Evolutionary conservation across 1,139 yeast genomes (phyloP), one percentile per base, ranked within the genome.

Genomic region (Zygotorulaspora mrakii): DNA sequence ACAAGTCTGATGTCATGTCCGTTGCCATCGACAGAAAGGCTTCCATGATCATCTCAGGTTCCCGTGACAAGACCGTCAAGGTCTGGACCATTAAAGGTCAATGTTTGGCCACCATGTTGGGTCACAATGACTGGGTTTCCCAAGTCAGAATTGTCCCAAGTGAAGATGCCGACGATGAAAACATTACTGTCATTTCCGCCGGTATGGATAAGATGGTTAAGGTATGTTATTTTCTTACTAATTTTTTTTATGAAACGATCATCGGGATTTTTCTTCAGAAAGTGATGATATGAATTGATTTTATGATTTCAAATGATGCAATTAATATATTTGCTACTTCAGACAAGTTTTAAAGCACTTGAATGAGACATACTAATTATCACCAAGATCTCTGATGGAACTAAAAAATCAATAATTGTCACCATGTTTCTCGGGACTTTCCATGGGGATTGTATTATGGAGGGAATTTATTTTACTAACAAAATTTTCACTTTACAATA

Each of bases 71-170:
- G 81, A 85, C 97, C 73, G 89, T 91, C 74, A 89, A 87, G 81
- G 89, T 91, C 75, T 91, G 98, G 98, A 89, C 94, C 84, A 87
- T 95, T 76, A 78, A 88, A 68, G 99, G 98, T 79, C 88, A 86
- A 71, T 88, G 96, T 81, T 82, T 86, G 80, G 82, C 84, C 76
- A 87, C 96, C 66, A 82, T 89, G 74, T 64, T 66, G 57, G 94
- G 95, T 64, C 98, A 91, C 94, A 68, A 79, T 69, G 99, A 91
- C 87, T 91, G 99, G 99, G 96, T 89, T 65, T 86, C 96, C 55
- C 80, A 95, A 64, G 98, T 89, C 65, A 86, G 96, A 81, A 85
- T 88, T 79, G 64, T 58, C 49, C 64, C 64, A 52, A 55, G 50
- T 40, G 61, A 58, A 37, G 53, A 56, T 44, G 53, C 53, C 43